These are phyloP conservation scores for Rachicladosporium sp. DNA, from an alignment of 2,329 filamentous ascomycete genomes.

Conservation along the genomic window DNA sequence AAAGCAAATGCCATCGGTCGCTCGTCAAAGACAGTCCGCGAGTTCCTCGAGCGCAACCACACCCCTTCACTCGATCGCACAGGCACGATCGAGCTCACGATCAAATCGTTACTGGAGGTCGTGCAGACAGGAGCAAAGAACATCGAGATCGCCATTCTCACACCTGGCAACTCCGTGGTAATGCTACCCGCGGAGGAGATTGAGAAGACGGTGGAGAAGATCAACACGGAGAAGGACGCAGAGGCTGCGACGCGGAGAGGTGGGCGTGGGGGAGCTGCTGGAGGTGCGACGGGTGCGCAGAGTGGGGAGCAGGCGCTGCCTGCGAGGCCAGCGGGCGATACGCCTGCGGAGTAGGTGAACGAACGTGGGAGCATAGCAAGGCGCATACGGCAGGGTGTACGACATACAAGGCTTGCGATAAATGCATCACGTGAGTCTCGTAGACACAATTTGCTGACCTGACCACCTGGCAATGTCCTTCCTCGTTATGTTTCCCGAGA, in stretches of 20 bases:
- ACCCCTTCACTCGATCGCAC: slow-evolving; percentile 96
- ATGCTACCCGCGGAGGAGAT: slow-evolving; percentile 94
- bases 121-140: slow-evolving; percentile 99
- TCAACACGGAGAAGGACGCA: slow-evolving; percentile 98
- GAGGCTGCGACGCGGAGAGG: slow-evolving; percentile 95
- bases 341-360: slow-evolving; percentile 1
- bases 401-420: too few species aligned
- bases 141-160: slow-evolving; percentile 98
- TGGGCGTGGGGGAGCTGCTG: slow-evolving; percentile 30
- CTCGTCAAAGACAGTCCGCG: slow-evolving; percentile 96
- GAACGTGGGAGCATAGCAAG: too few species aligned
- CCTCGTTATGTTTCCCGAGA: too few species aligned
- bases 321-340: slow-evolving; percentile 21
- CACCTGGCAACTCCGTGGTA: slow-evolving; percentile 79
- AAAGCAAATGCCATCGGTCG: slow-evolving; percentile 98
- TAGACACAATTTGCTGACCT: too few species aligned
- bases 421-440: too few species aligned
- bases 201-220: slow-evolving; percentile 94
- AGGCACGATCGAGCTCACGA: slow-evolving; percentile 88
- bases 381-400: too few species aligned
- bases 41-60: slow-evolving; percentile 98
- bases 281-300: slow-evolving; percentile 13
- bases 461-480: too few species aligned
- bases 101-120: slow-evolving; percentile 95
- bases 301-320: slow-evolving; percentile 24